Conservation (phyloP, 352 stramenopile genomes). For the Pythium aphanidermatum region DNA sequence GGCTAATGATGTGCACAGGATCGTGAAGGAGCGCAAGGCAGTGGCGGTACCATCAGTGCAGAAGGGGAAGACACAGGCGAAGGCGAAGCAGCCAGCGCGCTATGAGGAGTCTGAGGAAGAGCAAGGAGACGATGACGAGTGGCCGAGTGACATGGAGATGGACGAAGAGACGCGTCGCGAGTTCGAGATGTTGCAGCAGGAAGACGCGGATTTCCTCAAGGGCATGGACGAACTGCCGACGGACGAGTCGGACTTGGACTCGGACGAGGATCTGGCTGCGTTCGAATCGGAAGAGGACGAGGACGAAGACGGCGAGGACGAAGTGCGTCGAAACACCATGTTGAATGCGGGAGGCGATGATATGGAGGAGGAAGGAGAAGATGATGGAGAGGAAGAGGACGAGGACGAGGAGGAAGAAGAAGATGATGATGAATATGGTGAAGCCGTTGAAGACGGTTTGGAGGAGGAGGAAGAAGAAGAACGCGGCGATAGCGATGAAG, state of each 20-base stretch:
- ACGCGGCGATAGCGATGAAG: conserved; percentile 10
- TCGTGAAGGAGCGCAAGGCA: conserved; percentile 55
- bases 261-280: conserved; percentile 49
- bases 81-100: background rate
- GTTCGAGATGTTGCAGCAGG: conserved; percentile 65
- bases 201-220: conserved; percentile 78
- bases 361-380: conserved; percentile 16
- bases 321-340: conserved; percentile 47
- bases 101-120: conserved; percentile 2
- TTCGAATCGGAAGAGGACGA: conserved; percentile 69
- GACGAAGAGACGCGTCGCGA: conserved; percentile 74
- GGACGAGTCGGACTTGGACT: conserved; percentile 72
- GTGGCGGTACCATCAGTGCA: conserved; percentile 2
- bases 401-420: conserved; percentile 11
- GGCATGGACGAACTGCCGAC: conserved; percentile 83
- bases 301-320: conserved; percentile 30
- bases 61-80: conserved; percentile 1
- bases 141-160: conserved; percentile 54
- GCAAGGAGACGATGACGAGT: conserved; percentile 23
- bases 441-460: conserved; percentile 1
- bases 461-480: conserved; percentile 12
- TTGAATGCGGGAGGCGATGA: conserved; percentile 35
- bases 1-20: conserved; percentile 18
- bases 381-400: conserved; percentile 21
- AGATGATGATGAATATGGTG: conserved; percentile 10